phyloP scores from a whole-genome alignment of 2,329 filamentous ascomycete genomes.

The Botrytis squamosa region DNA sequence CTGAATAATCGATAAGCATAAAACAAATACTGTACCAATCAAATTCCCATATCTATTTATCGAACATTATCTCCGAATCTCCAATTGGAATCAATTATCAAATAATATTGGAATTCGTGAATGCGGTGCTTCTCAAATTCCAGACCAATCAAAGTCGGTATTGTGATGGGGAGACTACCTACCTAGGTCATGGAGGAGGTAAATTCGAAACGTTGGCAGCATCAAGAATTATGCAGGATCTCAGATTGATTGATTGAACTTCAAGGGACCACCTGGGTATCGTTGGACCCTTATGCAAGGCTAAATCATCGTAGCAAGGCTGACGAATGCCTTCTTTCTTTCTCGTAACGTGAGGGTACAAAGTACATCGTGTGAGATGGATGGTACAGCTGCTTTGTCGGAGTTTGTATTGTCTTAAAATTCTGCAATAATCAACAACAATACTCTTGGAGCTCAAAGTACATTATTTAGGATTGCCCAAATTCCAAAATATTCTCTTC shows the following conservation, averaged over 20 bases:
- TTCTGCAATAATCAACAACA: not conserved
- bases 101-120: not conserved
- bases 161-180: not conserved
- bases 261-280: not conserved
- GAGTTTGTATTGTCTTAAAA: not conserved
- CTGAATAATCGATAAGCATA: conserved; percentile 5
- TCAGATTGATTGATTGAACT: not conserved
- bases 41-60: not conserved
- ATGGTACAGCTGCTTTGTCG: not conserved
- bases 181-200: not conserved
- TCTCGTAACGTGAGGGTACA: not conserved
- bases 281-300: conserved; percentile 8
- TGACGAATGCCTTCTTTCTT: not conserved
- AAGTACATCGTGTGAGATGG: not conserved
- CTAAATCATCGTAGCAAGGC: not conserved
- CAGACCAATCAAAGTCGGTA: not conserved
- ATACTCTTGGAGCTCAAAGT: not conserved
- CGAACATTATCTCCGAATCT: not conserved
- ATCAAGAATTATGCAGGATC: not conserved
- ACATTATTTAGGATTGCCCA: not conserved
- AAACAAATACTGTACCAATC: not conserved
- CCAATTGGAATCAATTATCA: not conserved
- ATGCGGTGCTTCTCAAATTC: not conserved
- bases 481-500: not conserved
- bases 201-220: not conserved